phyloP scores from a whole-genome alignment of 2,329 filamentous ascomycete genomes.

The Trichoderma semiorbis region DNA sequence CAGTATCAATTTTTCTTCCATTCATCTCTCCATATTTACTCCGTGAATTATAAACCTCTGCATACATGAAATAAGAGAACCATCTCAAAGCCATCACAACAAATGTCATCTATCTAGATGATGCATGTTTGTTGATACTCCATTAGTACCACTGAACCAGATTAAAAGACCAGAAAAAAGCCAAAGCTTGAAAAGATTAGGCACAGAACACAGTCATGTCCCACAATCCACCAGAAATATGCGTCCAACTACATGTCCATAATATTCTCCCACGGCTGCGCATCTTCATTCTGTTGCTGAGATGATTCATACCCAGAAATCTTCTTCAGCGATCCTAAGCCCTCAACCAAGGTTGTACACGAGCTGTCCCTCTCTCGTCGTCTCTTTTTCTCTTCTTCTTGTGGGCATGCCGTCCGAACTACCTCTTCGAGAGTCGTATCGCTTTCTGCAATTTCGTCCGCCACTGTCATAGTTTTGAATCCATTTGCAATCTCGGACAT shows the following conservation, averaged over 20 bases:
- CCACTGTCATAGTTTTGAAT: not conserved
- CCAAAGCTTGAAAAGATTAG: not conserved
- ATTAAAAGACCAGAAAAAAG: not conserved
- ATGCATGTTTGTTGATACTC: not conserved
- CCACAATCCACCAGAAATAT: not conserved
- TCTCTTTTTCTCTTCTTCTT: not conserved
- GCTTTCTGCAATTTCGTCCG: too few species aligned
- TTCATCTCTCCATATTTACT: not conserved
- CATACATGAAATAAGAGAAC: not conserved
- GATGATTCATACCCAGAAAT: not conserved
- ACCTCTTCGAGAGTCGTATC: not conserved
- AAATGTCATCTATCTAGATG: not conserved
- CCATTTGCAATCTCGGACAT: not conserved
- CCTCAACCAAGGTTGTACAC: not conserved
- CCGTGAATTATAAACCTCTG: not conserved
- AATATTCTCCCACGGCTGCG: not conserved
- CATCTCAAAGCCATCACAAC: not conserved
- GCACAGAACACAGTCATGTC: not conserved
- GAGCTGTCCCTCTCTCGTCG: not conserved
- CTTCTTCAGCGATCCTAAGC: not conserved
- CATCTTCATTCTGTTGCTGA: not conserved
- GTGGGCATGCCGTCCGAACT: not conserved
- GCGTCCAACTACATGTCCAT: not conserved
- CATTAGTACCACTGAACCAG: not conserved
- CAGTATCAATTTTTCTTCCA: not conserved